Percentiles rank a stretch among this genome's conserved stretches.
Evolutionary conservation across 129 eudicot genomes (phyloP).

Genomic region (Mikania micrantha): DNA sequence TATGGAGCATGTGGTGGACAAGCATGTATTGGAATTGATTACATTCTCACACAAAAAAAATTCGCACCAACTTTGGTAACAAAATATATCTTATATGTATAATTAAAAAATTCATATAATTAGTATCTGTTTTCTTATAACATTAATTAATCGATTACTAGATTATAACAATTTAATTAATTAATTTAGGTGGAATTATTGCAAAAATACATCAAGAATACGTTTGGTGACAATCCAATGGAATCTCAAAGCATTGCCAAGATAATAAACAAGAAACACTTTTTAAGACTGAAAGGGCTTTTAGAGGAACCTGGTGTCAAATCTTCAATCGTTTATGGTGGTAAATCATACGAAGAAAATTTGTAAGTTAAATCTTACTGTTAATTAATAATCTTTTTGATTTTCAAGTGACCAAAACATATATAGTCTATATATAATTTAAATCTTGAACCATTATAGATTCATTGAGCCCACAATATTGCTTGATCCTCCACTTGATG

Average conservation of each 20-base stretch:
- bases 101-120: background rate
- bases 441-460: constrained; percentile 24
- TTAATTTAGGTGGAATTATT: constrained; percentile 46
- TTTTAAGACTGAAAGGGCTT: constrained; percentile 44
- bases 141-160: background rate
- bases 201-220: constrained; percentile 30
- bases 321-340: constrained; percentile 60
- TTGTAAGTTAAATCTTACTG: constrained; percentile 50
- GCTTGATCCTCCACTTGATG: constrained; percentile 76
- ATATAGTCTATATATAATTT: too few relatives aligned
- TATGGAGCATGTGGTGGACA: constrained; percentile 82
- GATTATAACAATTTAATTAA: background rate
- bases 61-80: constrained; percentile 52
- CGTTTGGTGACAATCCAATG: constrained; percentile 69
- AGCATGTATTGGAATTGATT: constrained; percentile 78
- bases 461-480: constrained; percentile 82
- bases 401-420: too few relatives aligned
- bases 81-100: too few relatives aligned
- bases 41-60: constrained; percentile 53
- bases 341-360: constrained; percentile 52
- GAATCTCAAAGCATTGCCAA: constrained; percentile 43
- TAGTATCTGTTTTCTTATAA: background rate
- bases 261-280: constrained; percentile 59
- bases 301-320: constrained; percentile 60
- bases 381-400: background rate